These are phyloP conservation scores for Talaromyces albobiverticillius DNA, from an alignment of 2,329 filamentous ascomycete genomes.

Conservation along the genomic window DNA sequence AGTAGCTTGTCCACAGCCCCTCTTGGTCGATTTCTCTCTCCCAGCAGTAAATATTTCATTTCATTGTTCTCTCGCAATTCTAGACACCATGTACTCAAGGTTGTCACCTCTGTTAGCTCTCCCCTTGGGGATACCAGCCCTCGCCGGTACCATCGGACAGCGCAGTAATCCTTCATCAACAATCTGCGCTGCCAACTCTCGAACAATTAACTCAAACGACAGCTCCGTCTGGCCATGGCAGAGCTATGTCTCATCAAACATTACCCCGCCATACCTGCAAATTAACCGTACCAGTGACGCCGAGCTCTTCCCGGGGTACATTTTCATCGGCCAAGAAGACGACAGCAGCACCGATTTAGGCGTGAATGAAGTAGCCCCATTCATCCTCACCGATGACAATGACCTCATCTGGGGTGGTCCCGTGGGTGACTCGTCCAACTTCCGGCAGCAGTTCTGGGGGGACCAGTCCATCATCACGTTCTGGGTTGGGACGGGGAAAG, in stretches of 20 bases:
- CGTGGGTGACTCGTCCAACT: neutral
- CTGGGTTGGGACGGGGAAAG: neutral
- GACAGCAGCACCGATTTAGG: neutral
- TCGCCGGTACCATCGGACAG: too few relatives aligned
- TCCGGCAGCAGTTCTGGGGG: neutral
- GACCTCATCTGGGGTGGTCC: constrained; percentile 6
- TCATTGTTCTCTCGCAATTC: too few relatives aligned
- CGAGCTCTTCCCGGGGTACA: neutral
- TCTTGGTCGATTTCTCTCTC: too few relatives aligned
- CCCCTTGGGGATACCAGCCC: too few relatives aligned
- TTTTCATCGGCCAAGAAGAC: constrained; percentile 2
- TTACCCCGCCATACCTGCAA: neutral
- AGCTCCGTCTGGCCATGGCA: constrained; percentile 4
- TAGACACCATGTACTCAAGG: too few relatives aligned
- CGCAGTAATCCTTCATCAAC: too few relatives aligned
- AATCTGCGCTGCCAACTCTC: neutral
- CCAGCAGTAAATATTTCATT: too few relatives aligned
- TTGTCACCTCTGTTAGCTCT: too few relatives aligned
- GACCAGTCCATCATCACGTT: neutral
- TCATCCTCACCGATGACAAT: constrained; percentile 3
- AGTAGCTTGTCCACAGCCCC: too few relatives aligned
- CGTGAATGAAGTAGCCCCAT: neutral
- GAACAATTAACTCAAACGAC: neutral
- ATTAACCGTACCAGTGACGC: neutral
- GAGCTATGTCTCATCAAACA: neutral